A percentile compares a stretch with the other conserved stretches of the same genome.
phyloP scores from a whole-genome alignment of 148 eudicot species.

The Polygonum aviculare region DNA sequence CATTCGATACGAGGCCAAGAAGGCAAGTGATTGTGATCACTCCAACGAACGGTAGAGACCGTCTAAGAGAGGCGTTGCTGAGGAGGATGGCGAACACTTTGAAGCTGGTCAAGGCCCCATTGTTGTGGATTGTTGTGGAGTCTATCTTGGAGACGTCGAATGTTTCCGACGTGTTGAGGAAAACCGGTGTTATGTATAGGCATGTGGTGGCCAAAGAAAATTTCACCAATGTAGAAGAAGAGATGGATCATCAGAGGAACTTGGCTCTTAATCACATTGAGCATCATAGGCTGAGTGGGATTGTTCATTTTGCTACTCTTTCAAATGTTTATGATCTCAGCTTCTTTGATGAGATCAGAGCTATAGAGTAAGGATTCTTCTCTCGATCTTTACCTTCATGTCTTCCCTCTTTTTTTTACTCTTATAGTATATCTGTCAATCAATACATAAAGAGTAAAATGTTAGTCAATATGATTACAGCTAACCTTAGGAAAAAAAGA shows the following conservation, averaged over 20 bases:
- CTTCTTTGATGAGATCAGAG: conserved; percentile 84
- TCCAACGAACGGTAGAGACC: conserved; percentile 47
- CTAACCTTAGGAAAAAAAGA: neutral
- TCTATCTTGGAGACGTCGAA: conserved; percentile 33
- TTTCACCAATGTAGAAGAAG: conserved; percentile 45
- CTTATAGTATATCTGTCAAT: neutral
- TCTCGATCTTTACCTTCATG: neutral
- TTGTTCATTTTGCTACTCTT: conserved; percentile 86
- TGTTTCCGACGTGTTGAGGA: conserved; percentile 58
- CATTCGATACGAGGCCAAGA: conserved; percentile 20
- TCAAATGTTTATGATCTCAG: conserved; percentile 76
- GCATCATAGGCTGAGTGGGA: conserved; percentile 77
- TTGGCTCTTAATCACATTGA: conserved; percentile 82
- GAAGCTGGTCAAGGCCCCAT: conserved; percentile 58
- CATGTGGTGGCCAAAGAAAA: conserved; percentile 75
- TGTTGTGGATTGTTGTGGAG: conserved; percentile 83
- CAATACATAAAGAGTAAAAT: neutral
- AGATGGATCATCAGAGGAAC: conserved; percentile 73
- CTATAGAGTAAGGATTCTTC: conserved; percentile 46
- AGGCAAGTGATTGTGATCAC: conserved; percentile 65
- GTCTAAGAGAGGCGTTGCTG: conserved; percentile 37
- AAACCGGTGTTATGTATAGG: conserved; percentile 80
- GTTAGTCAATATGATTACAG: neutral
- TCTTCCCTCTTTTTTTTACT: neutral
- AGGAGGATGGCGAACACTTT: conserved; percentile 62